Conservation (phyloP, 768 basidiomycete species). For the Podaxis carcinomalis region DNA sequence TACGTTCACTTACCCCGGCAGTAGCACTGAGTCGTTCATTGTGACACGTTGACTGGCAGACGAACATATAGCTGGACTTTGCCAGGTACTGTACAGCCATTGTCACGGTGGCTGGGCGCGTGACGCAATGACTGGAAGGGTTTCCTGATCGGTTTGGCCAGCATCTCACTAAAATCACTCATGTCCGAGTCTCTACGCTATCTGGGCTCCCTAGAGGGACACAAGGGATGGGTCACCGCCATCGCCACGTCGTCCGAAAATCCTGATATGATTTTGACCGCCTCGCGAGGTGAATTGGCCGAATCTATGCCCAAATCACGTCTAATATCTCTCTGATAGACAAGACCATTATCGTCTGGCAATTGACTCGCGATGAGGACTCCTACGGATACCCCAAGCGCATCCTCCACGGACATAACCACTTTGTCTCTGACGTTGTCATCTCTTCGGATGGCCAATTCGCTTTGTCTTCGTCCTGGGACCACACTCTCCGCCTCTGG, state of each 20-base stretch:
- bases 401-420: constrained; percentile 97
- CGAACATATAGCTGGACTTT: constrained; percentile 12
- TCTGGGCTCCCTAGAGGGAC: constrained; percentile 88
- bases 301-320: constrained; percentile 19
- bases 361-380: constrained; percentile 89
- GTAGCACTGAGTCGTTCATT: background rate
- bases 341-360: constrained; percentile 99
- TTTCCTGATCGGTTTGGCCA: constrained; percentile 25
- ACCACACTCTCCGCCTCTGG: constrained; percentile 99
- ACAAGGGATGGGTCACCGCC: constrained; percentile 98
- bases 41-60: background rate
- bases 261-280: constrained; percentile 98
- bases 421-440: constrained; percentile 98
- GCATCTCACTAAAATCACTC: constrained; percentile 26
- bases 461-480: constrained; percentile 98
- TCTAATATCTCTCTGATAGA: constrained; percentile 48
- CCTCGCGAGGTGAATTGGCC: constrained; percentile 76
- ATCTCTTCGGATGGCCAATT: constrained; percentile 99
- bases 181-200: constrained; percentile 89
- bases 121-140: constrained; percentile 27
- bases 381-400: constrained; percentile 95
- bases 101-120: constrained; percentile 60
- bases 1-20: background rate
- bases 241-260: constrained; percentile 98
- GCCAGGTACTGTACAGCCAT: constrained; percentile 54